Evolutionary conservation across 352 stramenopile species (phyloP), one percentile per base, ranked within the genome.

Genomic region (Globisporangium paroecandrum): DNA sequence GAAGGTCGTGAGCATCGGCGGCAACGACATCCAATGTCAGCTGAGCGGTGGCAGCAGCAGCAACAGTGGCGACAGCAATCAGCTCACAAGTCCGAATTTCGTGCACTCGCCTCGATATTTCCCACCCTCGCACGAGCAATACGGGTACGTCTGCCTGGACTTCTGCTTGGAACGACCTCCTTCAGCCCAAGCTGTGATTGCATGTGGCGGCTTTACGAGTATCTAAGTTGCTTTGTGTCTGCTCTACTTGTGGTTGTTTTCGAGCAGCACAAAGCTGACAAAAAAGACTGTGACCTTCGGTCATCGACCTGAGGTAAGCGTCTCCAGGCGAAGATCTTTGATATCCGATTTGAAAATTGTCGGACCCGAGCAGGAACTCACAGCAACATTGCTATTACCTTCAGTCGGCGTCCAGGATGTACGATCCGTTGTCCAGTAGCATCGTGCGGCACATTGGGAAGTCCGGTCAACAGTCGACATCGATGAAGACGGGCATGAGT

Each of bases 361-460:
- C 24, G 51, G 12, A 49, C 22, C 51, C 4, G 29, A 32, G 29
- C 29, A 32, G 29, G 4, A 34, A 25, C 9, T 57, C 22, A 18
- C 0, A n/a, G 24, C 13, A 15, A 12, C 12, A 66, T 57, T 69
- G 46, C 29, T 32, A 6, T 38, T 55, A 4, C 18, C 9, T 60
- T 32, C 20, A 91, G 81, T 93, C 86, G 6, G 86, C 84, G 0
- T 78, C 84, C 1, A 78, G 84, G 13, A 85, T 92, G 79, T 94
- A 90, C 62, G 75, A 91, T 34, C 83, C 85, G 4, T 51, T 87
- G 9, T 89, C 79, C 32, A 81, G 77, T 55, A 64, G 57, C 3
- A 70, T 79, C 8, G 55, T 62, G 24, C 62, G 68, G 68, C 54
- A 20, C 29, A 72, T 65, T 20, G 72, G 73, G 41, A 69, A 49